Base-by-base conservation (phyloP, 257 asterid genomes). In the Ilex asprella region DNA sequence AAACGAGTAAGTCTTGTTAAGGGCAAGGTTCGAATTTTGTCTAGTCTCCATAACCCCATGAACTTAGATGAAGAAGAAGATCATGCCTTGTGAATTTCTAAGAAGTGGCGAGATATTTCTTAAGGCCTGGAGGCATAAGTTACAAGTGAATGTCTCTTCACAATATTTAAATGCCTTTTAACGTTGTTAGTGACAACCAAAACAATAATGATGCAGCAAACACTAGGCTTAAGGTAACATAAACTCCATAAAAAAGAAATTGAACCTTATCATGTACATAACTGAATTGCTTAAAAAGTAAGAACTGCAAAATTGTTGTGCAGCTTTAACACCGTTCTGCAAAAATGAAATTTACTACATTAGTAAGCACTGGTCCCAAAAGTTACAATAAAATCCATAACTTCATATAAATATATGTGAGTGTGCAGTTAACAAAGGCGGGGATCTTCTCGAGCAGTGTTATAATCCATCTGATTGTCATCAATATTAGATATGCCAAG, bases 271-370 rank as follows among this genome's bases (percentile, higher is more conserved):
- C 95, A 82, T 92, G 81, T 81, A 78, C 97, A 92, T 82, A 55
- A 89, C 95, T 13, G 99, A 89, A 83, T 89, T 80, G 85, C 99
- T 92, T 63, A 92, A 73, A 78, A 84, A 92, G 79, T 92, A 84
- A 59, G 89, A 61, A 67, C 80, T 79, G 82, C 99, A 92, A 79
- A 86, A 92, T 47, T 61, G 77, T 61, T 89, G 84, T 59, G 99
- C 99, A 66, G 95, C 91, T 70, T 70, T 83, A n/a, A 50, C 80
- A 78, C 99, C 99, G 31, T 69, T 72, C 99, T 92, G 94, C 86
- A 74, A 70, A 68, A 65, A 61, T 39, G 54, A 67, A 39, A 47
- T 68, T 52, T 29, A 60, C 35, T 43, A 59, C 30, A 21, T 53
- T 16, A 53, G 57, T 53, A 53, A 53, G 27, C 10, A 53, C 6